These are phyloP conservation scores for Diplodia intermedia DNA, from an alignment of 2,329 filamentous ascomycete genomes.

Conservation along the genomic window DNA sequence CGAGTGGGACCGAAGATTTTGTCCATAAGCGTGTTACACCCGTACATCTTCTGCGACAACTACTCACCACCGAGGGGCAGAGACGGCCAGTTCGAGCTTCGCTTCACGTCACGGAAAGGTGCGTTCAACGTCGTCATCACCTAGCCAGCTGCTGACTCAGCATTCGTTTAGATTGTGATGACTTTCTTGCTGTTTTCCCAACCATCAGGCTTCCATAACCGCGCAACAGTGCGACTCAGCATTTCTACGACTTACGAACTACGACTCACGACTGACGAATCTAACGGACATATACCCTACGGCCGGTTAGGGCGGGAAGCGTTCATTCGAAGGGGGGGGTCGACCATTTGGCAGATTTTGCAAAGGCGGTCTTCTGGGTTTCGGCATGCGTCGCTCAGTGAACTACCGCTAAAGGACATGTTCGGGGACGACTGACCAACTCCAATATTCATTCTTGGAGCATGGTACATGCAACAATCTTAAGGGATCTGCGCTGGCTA, in stretches of 20 bases:
- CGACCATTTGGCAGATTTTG: background rate
- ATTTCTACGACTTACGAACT: constrained; percentile 9
- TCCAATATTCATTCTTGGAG: background rate
- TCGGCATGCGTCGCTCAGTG: no score
- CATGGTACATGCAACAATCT: constrained; percentile 1
- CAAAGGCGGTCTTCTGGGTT: background rate
- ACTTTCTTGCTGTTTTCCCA: constrained; percentile 8
- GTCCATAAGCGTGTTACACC: constrained; percentile 58
- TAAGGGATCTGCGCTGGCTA: constrained; percentile 4
- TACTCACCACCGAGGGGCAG: constrained; percentile 52
- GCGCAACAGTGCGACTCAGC: background rate
- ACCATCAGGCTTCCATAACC: background rate
- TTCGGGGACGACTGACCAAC: background rate
- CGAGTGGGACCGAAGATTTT: constrained; percentile 52
- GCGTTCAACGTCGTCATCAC: constrained; percentile 33
- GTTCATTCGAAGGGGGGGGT: background rate
- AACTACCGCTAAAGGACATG: background rate
- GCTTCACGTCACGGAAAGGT: constrained; percentile 27
- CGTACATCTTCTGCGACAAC: constrained; percentile 60
- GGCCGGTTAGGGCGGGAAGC: constrained; percentile 1
- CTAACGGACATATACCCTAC: constrained; percentile 18
- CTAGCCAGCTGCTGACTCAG: background rate
- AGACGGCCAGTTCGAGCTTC: constrained; percentile 23
- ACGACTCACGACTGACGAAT: constrained; percentile 9
- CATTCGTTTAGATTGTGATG: constrained; percentile 18